Evolutionary conservation across 176 grass and related monocot genomes (phyloP), one percentile per base, ranked within the genome.

Genomic region (Rhynchospora pubera): DNA sequence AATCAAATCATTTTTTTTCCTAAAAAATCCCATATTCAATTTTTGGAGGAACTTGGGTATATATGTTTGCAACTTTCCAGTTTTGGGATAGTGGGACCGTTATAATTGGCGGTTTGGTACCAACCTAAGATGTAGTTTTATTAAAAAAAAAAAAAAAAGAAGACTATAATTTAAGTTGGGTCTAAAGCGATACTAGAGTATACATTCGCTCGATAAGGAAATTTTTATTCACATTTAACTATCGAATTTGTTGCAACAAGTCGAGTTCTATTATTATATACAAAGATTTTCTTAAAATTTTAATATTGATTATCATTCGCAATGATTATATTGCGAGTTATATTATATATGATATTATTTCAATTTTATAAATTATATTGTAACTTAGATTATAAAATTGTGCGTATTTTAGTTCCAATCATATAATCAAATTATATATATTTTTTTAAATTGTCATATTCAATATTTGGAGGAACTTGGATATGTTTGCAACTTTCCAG

Each of bases 101-200:
- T 76, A 76, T 75, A 22, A 48, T 26, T 51, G 69, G 69, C 69
- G 19, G 69, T 74, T 72, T 74, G 69, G 44, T 51, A 51, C 69
- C 69, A 74, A 73, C 69, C 76, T 79, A 60, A 44, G 57, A 80
- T 61, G 77, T 56, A 77, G 24, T 50, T 56, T 8, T 47, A 53
- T 9, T 18, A 39, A 77, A 77, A 23, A 55, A 48, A 53, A 23
- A n/a, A n/a, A 59, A 58, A 13, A 64, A 67, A 77, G n/a, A 77
- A 58, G 30, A 5, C 77, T 42, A 79, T 42, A 23, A 79, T 76
- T 44, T 47, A 79, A 22, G 53, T 62, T 44, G 23, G 39, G 77
- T 60, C 45, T 77, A 18, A 52, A 58, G 48, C 9, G 46, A 34
- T 34, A 74, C 43, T 56, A 28, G 26, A 28, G 26, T 28, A 28